A percentile compares a stretch with the other conserved stretches of the same genome.
Conservation (phyloP, 768 basidiomycete genomes). For the Amanita inopinata region DNA sequence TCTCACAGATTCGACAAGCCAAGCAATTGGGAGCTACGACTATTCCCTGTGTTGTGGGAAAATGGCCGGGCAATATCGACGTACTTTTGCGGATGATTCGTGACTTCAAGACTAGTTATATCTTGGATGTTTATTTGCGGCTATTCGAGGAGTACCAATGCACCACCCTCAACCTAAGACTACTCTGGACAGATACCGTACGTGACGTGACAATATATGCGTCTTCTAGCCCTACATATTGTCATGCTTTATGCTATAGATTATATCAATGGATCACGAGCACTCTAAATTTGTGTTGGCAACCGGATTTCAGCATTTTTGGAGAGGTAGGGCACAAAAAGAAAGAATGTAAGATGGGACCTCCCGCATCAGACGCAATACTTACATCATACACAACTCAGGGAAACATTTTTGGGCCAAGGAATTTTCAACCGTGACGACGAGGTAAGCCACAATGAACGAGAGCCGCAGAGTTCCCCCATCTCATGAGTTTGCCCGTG, state of each 20-base stretch:
- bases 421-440: slow-evolving; percentile 77
- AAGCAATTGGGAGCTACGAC: slow-evolving; percentile 36
- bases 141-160: slow-evolving; percentile 62
- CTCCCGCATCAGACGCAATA: background rate
- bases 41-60: slow-evolving; percentile 52
- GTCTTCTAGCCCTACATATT: slow-evolving; percentile 7
- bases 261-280: slow-evolving; percentile 67
- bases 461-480: background rate
- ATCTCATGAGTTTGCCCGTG: slow-evolving; percentile 5
- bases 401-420: slow-evolving; percentile 57
- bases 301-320: slow-evolving; percentile 59
- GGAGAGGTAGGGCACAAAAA: slow-evolving; percentile 54
- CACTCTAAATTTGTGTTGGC: slow-evolving; percentile 56
- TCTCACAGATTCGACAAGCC: slow-evolving; percentile 33
- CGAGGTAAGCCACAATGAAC: slow-evolving; percentile 30
- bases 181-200: slow-evolving; percentile 64
- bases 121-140: slow-evolving; percentile 52
- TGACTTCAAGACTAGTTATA: slow-evolving; percentile 49
- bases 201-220: slow-evolving; percentile 17
- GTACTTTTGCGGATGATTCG: slow-evolving; percentile 46
- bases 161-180: slow-evolving; percentile 58
- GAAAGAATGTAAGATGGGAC: slow-evolving; percentile 47
- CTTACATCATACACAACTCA: slow-evolving; percentile 12
- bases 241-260: slow-evolving; percentile 27
- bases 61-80: slow-evolving; percentile 76